These are phyloP conservation scores for Oryza coarctata DNA, from an alignment of 176 grass and related monocot genomes.

Conservation along the genomic window DNA sequence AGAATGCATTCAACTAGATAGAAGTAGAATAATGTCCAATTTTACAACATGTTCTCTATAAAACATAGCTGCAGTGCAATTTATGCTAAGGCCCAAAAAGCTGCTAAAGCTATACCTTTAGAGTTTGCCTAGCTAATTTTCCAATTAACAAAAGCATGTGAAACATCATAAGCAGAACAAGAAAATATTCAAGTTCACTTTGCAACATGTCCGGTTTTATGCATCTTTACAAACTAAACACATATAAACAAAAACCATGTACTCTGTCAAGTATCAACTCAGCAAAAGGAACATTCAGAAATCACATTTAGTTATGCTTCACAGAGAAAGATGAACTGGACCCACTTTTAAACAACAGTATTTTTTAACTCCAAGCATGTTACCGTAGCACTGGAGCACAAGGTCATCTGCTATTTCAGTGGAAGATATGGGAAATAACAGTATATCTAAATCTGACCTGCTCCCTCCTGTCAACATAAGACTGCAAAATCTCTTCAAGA, in stretches of 20 bases:
- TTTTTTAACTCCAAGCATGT: not conserved
- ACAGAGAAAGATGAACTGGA: not conserved
- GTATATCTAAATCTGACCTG: slow-evolving; percentile 58
- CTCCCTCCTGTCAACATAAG: slow-evolving; percentile 97
- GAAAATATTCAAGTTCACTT: not conserved
- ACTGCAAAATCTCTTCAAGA: slow-evolving; percentile 89
- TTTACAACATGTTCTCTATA: not conserved
- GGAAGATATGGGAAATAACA: not conserved
- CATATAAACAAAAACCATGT: not conserved
- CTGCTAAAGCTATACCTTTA: not conserved
- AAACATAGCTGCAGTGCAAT: not conserved
- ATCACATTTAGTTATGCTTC: not conserved
- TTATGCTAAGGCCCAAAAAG: not conserved
- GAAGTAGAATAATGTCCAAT: not conserved
- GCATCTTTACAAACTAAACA: not conserved
- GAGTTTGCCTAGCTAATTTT: not conserved
- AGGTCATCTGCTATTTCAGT: slow-evolving; percentile 11
- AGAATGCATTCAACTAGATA: not conserved
- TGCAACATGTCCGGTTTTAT: not conserved
- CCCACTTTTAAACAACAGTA: not conserved
- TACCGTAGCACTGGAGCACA: not conserved
- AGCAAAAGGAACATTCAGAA: not conserved
- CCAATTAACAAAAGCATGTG: not conserved
- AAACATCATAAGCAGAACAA: slow-evolving; percentile 9
- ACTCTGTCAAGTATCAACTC: not conserved